These are phyloP conservation scores for Spiraea crenata DNA, from an alignment of 331 rosid species.

Conservation along the genomic window DNA sequence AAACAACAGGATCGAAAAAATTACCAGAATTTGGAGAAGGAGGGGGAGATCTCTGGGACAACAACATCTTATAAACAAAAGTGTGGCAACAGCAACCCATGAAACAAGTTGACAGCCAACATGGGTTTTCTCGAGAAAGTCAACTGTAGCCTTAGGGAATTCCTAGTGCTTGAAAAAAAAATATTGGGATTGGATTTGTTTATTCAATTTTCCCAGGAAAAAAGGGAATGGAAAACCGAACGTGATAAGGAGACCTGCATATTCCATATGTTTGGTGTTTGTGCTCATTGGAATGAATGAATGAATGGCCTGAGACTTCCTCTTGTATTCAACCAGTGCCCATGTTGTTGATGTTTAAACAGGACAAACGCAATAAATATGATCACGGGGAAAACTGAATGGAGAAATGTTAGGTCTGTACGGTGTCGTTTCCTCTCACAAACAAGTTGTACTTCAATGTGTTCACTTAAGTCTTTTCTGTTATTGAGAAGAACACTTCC, in stretches of 20 bases:
- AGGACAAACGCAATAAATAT: neutral
- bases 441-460: no score
- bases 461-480: no score
- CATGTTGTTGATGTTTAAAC: neutral
- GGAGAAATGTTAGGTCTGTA: no score
- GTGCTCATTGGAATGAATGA: neutral
- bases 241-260: slow-evolving; percentile 40
- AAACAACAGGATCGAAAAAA: neutral
- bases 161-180: slow-evolving; percentile 5
- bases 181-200: neutral
- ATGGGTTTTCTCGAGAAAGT: slow-evolving; percentile 43
- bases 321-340: slow-evolving; percentile 24
- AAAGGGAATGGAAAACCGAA: slow-evolving; percentile 17
- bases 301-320: slow-evolving; percentile 18
- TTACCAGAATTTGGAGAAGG: slow-evolving; percentile 16
- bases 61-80: slow-evolving; percentile 1
- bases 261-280: slow-evolving; percentile 20
- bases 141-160: slow-evolving; percentile 35
- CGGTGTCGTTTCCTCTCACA: no score
- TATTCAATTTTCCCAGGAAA: slow-evolving; percentile 24
- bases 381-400: neutral
- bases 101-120: slow-evolving; percentile 38
- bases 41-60: slow-evolving; percentile 18
- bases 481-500: no score
- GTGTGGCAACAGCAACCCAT: slow-evolving; percentile 27